These are phyloP conservation scores for Didymella pomorum DNA, from an alignment of 2,329 filamentous ascomycete genomes.

Conservation along the genomic window DNA sequence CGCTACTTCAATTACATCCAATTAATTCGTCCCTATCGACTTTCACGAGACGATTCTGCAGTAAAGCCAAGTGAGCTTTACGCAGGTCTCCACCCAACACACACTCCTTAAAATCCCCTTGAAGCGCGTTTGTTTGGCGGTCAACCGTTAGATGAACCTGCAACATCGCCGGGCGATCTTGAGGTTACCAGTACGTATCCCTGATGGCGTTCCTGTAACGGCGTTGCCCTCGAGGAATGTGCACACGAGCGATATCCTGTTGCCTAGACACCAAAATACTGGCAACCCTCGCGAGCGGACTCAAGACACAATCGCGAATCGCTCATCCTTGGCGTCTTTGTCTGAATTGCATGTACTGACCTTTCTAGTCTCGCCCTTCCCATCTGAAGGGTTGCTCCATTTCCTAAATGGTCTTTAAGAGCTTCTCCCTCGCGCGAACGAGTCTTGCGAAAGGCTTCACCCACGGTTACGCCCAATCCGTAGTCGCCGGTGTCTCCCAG, in stretches of 20 bases:
- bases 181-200: slow-evolving; percentile 68
- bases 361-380: slow-evolving; percentile 56
- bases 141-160: slow-evolving; percentile 99
- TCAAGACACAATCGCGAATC: neutral
- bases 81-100: slow-evolving; percentile 24
- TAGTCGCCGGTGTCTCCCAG: slow-evolving; percentile 84
- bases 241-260: slow-evolving; percentile 27
- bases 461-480: slow-evolving; percentile 96
- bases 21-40: slow-evolving; percentile 16
- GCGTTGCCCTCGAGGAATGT: slow-evolving; percentile 12
- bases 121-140: slow-evolving; percentile 89
- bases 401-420: slow-evolving; percentile 87
- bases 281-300: slow-evolving; percentile 2
- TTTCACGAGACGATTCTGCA: slow-evolving; percentile 22
- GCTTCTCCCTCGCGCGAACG: slow-evolving; percentile 89
- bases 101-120: slow-evolving; percentile 47
- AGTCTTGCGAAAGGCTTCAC: slow-evolving; percentile 96
- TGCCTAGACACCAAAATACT: slow-evolving; percentile 29
- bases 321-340: neutral
- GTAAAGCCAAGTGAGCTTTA: slow-evolving; percentile 26
- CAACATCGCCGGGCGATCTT: slow-evolving; percentile 67
- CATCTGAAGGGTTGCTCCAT: slow-evolving; percentile 68
- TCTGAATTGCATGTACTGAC: slow-evolving; percentile 30
- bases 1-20: slow-evolving; percentile 22
- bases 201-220: slow-evolving; percentile 11